These are phyloP conservation scores for Wickerhamiella galacta DNA, from an alignment of 805 yeast genomes.

Conservation along the genomic window DNA sequence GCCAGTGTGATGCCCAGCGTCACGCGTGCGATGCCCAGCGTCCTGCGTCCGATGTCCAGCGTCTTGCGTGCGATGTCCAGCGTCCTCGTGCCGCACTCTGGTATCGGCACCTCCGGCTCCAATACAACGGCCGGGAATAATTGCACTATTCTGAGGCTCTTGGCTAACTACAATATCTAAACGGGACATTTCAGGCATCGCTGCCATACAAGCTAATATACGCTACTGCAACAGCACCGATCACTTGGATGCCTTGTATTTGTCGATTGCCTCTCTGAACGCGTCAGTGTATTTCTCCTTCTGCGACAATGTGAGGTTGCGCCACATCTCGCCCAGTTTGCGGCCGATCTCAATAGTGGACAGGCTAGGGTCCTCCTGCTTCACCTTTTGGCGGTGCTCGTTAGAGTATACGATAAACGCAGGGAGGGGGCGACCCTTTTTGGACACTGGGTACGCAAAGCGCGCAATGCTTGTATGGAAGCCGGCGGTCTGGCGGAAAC, in stretches of 20 bases:
- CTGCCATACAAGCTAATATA: too few species aligned
- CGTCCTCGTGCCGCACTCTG: too few species aligned
- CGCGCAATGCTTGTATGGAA: constrained; percentile 11
- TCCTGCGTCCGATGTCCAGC: too few species aligned
- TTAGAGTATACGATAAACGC: constrained; percentile 97
- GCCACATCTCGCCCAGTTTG: constrained; percentile 89
- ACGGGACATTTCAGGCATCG: too few species aligned
- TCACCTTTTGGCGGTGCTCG: constrained; percentile 83
- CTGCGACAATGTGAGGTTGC: constrained; percentile 63
- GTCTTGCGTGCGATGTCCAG: too few species aligned
- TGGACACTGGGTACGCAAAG: constrained; percentile 12
- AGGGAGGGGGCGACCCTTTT: constrained; percentile 41
- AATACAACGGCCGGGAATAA: too few species aligned
- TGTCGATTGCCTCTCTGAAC: constrained; percentile 78
- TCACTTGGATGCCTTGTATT: constrained; percentile 84
- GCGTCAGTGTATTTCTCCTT: constrained; percentile 37
- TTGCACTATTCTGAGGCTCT: too few species aligned
- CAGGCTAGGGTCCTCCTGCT: constrained; percentile 89
- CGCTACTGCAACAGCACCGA: too few species aligned
- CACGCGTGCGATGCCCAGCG: too few species aligned
- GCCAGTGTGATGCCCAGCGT: too few species aligned
- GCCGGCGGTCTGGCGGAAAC: background rate
- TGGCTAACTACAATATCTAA: too few species aligned
- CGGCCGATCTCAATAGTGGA: constrained; percentile 82
- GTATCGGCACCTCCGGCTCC: too few species aligned